These are phyloP conservation scores for Scalesia atractyloides DNA, from an alignment of 129 eudicot species.

Conservation along the genomic window DNA sequence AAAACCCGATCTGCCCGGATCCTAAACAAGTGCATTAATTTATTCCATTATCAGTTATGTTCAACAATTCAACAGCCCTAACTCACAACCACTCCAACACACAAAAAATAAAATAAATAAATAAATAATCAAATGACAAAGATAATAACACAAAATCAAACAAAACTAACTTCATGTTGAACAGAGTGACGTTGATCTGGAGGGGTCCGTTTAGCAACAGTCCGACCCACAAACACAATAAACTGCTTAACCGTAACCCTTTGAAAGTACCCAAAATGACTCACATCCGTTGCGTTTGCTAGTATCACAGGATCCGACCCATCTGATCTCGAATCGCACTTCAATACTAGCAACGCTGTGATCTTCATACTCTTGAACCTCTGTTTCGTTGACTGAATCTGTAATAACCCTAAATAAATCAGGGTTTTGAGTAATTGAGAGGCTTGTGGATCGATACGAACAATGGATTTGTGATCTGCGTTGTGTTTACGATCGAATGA, in stretches of 20 bases:
- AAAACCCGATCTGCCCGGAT: no score
- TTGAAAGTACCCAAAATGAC: constrained; percentile 83
- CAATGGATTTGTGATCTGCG: constrained; percentile 27
- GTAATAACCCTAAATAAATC: not conserved
- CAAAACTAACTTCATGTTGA: constrained; percentile 70
- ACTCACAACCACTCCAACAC: no score
- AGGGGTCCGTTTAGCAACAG: constrained; percentile 82
- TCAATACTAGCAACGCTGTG: constrained; percentile 78
- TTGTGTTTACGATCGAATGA: constrained; percentile 29
- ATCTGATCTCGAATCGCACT: constrained; percentile 44
- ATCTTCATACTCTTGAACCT: constrained; percentile 62
- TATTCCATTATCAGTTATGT: no score
- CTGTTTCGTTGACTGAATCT: constrained; percentile 7
- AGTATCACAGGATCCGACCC: constrained; percentile 76
- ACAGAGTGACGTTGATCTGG: constrained; percentile 90
- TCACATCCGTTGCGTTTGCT: constrained; percentile 75
- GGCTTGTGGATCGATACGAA: constrained; percentile 11
- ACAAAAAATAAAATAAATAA: no score
- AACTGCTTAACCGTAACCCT: constrained; percentile 74
- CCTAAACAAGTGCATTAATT: no score
- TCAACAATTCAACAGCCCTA: no score
- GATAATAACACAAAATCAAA: no score
- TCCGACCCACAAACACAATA: constrained; percentile 79
- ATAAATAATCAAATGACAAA: no score
- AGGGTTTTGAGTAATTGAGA: constrained; percentile 7